Evolutionary conservation across 768 basidiomycete species (phyloP).

Genomic region (Podaxis pistillaris): DNA sequence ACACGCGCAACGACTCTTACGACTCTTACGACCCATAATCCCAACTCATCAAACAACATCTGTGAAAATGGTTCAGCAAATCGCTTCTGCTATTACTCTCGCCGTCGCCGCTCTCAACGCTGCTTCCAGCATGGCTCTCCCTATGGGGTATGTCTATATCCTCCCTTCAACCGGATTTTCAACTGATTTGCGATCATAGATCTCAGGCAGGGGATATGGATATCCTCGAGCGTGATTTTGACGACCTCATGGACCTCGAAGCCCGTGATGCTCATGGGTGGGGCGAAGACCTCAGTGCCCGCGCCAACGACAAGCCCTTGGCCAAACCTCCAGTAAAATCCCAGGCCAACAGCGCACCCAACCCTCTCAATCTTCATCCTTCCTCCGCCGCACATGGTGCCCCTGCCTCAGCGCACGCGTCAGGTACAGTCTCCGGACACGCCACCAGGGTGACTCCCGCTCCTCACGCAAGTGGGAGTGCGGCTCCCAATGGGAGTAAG

Average conservation of each 20-base stretch:
- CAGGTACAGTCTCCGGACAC: background rate
- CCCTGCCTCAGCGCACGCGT: background rate
- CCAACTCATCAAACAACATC: background rate
- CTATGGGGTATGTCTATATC: background rate
- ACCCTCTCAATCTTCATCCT: background rate
- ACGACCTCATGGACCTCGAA: background rate
- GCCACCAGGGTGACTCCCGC: background rate
- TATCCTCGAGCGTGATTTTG: background rate
- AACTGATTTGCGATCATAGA: background rate
- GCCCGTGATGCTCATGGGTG: background rate
- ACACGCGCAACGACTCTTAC: background rate
- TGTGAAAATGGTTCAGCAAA: background rate
- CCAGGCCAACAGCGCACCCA: background rate
- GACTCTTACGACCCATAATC: background rate
- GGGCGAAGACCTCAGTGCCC: background rate
- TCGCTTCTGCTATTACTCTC: conserved; percentile 4
- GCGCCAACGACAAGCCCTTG: background rate
- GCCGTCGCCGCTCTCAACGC: conserved; percentile 1
- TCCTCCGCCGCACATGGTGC: background rate
- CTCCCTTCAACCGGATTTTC: background rate
- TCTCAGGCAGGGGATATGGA: background rate
- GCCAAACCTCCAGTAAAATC: background rate
- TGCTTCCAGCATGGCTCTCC: conserved; percentile 1
- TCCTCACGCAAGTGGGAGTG: too few relatives aligned
- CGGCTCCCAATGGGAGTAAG: too few relatives aligned